A percentile compares a stretch with the other conserved stretches of the same genome.
phyloP scores from a whole-genome alignment of 495 filamentous ascomycete genomes.

The Trichoderma parareesei region DNA sequence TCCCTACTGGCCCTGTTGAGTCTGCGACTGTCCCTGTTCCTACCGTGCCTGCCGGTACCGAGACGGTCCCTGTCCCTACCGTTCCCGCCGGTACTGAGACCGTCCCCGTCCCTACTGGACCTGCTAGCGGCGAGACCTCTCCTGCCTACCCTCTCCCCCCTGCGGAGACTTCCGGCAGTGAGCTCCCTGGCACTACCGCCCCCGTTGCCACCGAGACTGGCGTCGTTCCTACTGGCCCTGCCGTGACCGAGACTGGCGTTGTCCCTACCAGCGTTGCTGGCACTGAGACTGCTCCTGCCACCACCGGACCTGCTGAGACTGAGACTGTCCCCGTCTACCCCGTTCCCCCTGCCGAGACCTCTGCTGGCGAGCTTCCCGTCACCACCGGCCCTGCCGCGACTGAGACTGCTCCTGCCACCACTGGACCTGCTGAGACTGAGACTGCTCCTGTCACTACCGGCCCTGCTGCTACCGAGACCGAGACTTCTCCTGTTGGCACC shows the following conservation, averaged over 20 bases:
- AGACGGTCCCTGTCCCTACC: neutral
- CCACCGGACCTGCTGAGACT: neutral
- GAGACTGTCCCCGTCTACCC: neutral
- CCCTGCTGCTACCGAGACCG: neutral
- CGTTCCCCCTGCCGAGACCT: neutral
- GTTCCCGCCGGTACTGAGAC: conserved; percentile 17
- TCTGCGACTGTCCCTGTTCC: conserved; percentile 11
- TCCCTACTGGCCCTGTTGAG: neutral
- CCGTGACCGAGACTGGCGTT: conserved; percentile 1
- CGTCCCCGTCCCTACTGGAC: neutral
- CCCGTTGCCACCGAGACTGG: conserved; percentile 12
- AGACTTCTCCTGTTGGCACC: neutral
- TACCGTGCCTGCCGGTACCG: conserved; percentile 13
- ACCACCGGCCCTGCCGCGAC: neutral
- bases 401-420: neutral
- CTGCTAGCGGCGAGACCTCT: neutral
- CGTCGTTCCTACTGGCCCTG: neutral
- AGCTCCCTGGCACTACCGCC: conserved; percentile 19
- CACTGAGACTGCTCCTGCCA: neutral
- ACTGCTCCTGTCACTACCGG: neutral
- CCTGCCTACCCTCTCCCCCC: conserved; percentile 14
- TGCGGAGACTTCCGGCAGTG: conserved; percentile 18
- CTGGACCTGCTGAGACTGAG: neutral
- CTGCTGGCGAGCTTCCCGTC: neutral
- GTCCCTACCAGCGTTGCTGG: conserved; percentile 18